A percentile compares a stretch with the other conserved stretches of the same genome.
Evolutionary conservation across 768 basidiomycete species (phyloP).

Genomic region (Suillus decipiens): DNA sequence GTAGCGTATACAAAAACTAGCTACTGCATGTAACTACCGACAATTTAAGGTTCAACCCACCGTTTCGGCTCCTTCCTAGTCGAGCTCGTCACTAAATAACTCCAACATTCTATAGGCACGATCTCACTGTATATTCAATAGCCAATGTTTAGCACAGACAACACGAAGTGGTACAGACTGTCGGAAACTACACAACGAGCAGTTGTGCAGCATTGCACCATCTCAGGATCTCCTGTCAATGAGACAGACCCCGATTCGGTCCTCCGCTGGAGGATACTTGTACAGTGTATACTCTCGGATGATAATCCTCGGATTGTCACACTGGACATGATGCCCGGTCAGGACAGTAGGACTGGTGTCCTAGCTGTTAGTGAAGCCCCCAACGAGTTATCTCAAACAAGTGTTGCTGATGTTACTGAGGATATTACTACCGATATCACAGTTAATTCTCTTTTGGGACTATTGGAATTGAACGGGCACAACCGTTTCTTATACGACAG

Average conservation of each 20-base stretch:
- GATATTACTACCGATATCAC: background rate
- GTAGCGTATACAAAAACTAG: too few species aligned
- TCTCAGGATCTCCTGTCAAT: constrained; percentile 7
- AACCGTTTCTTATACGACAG: background rate
- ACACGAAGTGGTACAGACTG: background rate
- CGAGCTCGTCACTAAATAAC: too few species aligned
- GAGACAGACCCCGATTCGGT: background rate
- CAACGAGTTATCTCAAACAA: background rate
- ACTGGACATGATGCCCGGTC: constrained; percentile 1
- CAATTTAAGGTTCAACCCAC: too few species aligned
- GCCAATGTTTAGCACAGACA: background rate
- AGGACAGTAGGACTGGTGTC: background rate
- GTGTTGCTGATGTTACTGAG: background rate
- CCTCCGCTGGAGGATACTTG: constrained; percentile 8
- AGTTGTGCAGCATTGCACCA: background rate
- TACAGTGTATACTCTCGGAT: background rate
- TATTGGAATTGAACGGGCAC: background rate
- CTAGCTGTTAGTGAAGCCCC: background rate
- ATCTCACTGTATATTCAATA: background rate
- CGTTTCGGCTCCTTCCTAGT: too few species aligned
- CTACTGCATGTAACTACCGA: too few species aligned
- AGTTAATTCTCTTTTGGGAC: background rate
- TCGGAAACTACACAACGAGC: too few species aligned
- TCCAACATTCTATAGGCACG: too few species aligned
- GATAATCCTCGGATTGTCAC: background rate